Evolutionary conservation across 148 eudicot genomes (phyloP).

Genomic region (Persicaria tinctoria): DNA sequence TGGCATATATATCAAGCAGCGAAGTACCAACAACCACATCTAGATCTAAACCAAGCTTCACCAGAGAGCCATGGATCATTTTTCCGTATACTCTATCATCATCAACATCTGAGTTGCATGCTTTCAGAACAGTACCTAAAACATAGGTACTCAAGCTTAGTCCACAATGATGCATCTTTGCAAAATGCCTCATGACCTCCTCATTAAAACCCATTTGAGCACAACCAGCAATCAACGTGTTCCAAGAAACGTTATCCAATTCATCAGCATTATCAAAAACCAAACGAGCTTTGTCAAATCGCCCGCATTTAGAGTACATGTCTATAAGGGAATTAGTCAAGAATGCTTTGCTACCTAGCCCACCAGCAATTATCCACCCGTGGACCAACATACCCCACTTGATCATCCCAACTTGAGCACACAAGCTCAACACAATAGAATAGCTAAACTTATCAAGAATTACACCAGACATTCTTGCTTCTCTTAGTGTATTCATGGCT

Average conservation of each 20-base stretch:
- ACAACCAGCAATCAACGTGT: constrained; percentile 21
- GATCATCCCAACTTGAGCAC: constrained; percentile 19
- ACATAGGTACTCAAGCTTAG: constrained; percentile 17
- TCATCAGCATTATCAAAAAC: constrained; percentile 19
- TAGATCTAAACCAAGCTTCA: constrained; percentile 22
- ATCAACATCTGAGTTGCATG: constrained; percentile 13
- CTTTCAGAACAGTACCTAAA: constrained; percentile 22
- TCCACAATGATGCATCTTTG: constrained; percentile 20
- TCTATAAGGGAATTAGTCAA: constrained; percentile 20
- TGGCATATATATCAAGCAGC: constrained; percentile 26
- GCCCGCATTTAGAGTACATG: constrained; percentile 22
- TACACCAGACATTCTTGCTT: constrained; percentile 7
- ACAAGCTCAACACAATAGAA: constrained; percentile 20
- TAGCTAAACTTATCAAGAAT: constrained; percentile 15
- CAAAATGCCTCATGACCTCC: constrained; percentile 18
- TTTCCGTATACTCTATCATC: constrained; percentile 11
- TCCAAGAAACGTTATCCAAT: constrained; percentile 25
- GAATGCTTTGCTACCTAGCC: constrained; percentile 15
- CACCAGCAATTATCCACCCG: constrained; percentile 19
- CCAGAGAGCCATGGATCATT: constrained; percentile 15
- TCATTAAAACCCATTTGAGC: constrained; percentile 11
- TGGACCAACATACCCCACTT: constrained; percentile 18
- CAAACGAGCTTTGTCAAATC: constrained; percentile 15
- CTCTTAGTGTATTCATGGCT: constrained; percentile 13
- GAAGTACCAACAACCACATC: constrained; percentile 28